These are phyloP conservation scores for Trichophyton simii DNA, from an alignment of 2,329 filamentous ascomycete genomes.

Conservation along the genomic window DNA sequence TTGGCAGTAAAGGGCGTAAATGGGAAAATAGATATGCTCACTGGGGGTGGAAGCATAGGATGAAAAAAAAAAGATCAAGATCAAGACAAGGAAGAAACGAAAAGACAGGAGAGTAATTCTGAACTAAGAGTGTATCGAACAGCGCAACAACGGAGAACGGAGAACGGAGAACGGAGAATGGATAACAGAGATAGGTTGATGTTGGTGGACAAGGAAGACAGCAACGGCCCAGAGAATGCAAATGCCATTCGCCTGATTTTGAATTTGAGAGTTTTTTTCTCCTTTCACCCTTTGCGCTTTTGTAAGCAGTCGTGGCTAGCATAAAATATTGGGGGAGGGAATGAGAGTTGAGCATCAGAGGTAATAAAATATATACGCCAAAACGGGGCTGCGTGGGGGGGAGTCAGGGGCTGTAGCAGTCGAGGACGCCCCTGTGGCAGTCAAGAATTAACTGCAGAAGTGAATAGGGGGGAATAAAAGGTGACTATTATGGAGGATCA, in stretches of 20 bases:
- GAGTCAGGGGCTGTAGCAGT: no score
- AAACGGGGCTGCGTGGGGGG: not conserved
- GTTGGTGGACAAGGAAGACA: not conserved
- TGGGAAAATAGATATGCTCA: not conserved
- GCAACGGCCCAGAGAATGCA: not conserved
- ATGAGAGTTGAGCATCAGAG: not conserved
- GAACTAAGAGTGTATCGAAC: not conserved
- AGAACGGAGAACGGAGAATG: no score
- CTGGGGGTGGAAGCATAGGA: not conserved
- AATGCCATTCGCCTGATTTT: not conserved
- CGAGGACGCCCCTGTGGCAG: no score
- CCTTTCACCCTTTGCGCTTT: not conserved
- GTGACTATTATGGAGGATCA: not conserved
- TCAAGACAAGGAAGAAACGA: not conserved
- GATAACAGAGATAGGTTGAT: no score
- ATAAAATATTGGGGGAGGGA: not conserved
- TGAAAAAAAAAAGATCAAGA: not conserved
- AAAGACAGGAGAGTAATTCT: not conserved
- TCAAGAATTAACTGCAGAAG: no score
- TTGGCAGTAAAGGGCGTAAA: not conserved
- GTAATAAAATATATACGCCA: not conserved
- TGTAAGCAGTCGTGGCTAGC: not conserved
- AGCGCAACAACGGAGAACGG: no score
- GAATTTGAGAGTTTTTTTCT: not conserved
- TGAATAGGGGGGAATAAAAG: not conserved